Percentiles rank a stretch among this genome's conserved stretches.
Conservation (phyloP, 1,284 basidiomycete genomes). For the Wolfiporia cocos region DNA sequence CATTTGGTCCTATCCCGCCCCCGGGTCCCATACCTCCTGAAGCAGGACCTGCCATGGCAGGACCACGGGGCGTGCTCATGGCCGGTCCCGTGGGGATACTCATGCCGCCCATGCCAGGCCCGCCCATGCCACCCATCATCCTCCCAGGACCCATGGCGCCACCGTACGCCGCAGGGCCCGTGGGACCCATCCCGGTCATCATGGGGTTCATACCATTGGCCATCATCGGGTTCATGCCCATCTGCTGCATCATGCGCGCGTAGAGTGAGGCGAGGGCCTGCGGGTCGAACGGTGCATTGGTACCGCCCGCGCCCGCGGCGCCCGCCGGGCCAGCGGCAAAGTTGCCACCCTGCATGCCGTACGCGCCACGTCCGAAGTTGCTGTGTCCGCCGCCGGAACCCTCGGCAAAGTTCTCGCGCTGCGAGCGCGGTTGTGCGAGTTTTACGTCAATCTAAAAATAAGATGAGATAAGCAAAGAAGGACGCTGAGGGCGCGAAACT, state of each 20-base stretch:
- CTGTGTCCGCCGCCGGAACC: slow-evolving; percentile 18
- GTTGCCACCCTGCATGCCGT: slow-evolving; percentile 29
- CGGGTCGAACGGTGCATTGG: slow-evolving; percentile 68
- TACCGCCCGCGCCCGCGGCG: slow-evolving; percentile 16
- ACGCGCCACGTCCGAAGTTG: slow-evolving; percentile 18
- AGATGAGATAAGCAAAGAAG: slow-evolving; percentile 7
- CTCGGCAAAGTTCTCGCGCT: slow-evolving; percentile 52
- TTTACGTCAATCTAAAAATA: slow-evolving; percentile 85
- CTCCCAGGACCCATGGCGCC: slow-evolving; percentile 31
- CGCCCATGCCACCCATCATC: slow-evolving; percentile 32
- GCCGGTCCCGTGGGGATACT: slow-evolving; percentile 43
- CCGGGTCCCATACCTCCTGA: slow-evolving; percentile 24
- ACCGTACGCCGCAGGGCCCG: slow-evolving; percentile 26
- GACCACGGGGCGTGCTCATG: slow-evolving; percentile 31
- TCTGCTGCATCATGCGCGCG: slow-evolving; percentile 77
- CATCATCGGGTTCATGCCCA: slow-evolving; percentile 52
- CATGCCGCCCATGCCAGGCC: slow-evolving; percentile 39
- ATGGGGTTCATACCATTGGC: slow-evolving; percentile 39
- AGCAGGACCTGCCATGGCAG: slow-evolving; percentile 21
- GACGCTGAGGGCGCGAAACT: neutral
- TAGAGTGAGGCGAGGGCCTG: slow-evolving; percentile 77
- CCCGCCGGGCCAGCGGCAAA: slow-evolving; percentile 17
- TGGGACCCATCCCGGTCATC: slow-evolving; percentile 33
- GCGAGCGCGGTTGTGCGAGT: slow-evolving; percentile 82
- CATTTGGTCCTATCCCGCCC: slow-evolving; percentile 43